phyloP scores from a whole-genome alignment of 202 grass and related monocot species.

The Carex arenaria region DNA sequence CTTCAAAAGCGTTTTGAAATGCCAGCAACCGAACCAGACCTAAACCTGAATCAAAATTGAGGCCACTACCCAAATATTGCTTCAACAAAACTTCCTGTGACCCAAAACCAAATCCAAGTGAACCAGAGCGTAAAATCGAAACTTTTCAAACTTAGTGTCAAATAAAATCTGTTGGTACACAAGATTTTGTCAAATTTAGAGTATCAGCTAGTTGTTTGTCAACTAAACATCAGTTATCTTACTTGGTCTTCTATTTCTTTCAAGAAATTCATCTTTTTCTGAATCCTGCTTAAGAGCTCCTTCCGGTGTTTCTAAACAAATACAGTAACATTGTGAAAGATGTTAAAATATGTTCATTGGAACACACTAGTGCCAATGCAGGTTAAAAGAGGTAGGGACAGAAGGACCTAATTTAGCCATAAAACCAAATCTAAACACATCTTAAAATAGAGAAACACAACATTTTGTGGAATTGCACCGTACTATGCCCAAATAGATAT shows the following conservation, averaged over 20 bases:
- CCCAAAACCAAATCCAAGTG: not conserved
- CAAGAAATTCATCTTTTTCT: slow-evolving; percentile 68
- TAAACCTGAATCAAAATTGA: not conserved
- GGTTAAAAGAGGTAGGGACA: not conserved
- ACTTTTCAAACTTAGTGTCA: not conserved
- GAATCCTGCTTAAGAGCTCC: slow-evolving; percentile 50
- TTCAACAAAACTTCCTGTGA: not conserved
- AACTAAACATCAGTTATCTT: slow-evolving; percentile 24
- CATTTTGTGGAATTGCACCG: not conserved
- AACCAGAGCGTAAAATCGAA: not conserved
- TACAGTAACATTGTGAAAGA: not conserved
- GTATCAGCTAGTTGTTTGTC: slow-evolving; percentile 7
- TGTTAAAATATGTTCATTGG: not conserved
- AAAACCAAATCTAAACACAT: not conserved
- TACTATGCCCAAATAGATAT: not conserved
- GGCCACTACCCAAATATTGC: not conserved
- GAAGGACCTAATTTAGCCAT: not conserved
- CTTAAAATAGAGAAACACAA: not conserved
- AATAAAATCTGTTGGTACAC: not conserved
- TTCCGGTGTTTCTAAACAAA: slow-evolving; percentile 51
- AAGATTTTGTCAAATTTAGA: slow-evolving; percentile 20
- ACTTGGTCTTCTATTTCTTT: slow-evolving; percentile 89
- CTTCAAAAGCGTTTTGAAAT: not conserved
- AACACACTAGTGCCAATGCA: not conserved
- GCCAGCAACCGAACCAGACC: not conserved